A percentile compares a stretch with the other conserved stretches of the same genome.
Evolutionary conservation across 331 rosid species (phyloP).

Genomic region (Cydonia oblonga): DNA sequence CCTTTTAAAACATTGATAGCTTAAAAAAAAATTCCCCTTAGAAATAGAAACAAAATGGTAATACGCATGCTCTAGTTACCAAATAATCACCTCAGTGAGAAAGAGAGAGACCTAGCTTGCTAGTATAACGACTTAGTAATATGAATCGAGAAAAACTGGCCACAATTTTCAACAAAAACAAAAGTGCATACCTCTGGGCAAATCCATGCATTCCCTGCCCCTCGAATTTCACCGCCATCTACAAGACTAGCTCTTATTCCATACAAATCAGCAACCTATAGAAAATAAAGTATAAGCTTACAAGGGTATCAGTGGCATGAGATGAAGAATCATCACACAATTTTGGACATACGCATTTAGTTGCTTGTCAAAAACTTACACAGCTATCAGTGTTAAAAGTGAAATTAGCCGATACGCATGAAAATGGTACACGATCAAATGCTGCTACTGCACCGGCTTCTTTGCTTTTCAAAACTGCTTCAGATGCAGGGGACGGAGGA

Average conservation of each 20-base stretch:
- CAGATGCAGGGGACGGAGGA: constrained; percentile 64
- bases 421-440: constrained; percentile 76
- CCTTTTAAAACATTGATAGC: neutral
- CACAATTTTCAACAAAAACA: constrained; percentile 2
- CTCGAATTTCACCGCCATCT: constrained; percentile 97
- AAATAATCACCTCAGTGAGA: neutral
- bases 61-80: neutral
- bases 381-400: constrained; percentile 79
- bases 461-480: constrained; percentile 64
- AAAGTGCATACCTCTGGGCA: constrained; percentile 73
- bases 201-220: constrained; percentile 96
- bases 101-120: neutral
- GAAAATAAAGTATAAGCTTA: constrained; percentile 11
- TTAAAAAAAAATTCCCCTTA: neutral
- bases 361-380: constrained; percentile 42
- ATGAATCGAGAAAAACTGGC: neutral
- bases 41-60: neutral
- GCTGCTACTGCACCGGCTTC: constrained; percentile 94
- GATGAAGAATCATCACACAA: constrained; percentile 1
- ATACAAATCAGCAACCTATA: constrained; percentile 82
- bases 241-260: constrained; percentile 84
- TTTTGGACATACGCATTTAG: constrained; percentile 1
- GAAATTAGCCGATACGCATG: constrained; percentile 86
- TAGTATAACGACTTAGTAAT: neutral
- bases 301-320: constrained; percentile 9